Conservation (phyloP, 208 protist species). For the Angomonas ambiguus region DNA sequence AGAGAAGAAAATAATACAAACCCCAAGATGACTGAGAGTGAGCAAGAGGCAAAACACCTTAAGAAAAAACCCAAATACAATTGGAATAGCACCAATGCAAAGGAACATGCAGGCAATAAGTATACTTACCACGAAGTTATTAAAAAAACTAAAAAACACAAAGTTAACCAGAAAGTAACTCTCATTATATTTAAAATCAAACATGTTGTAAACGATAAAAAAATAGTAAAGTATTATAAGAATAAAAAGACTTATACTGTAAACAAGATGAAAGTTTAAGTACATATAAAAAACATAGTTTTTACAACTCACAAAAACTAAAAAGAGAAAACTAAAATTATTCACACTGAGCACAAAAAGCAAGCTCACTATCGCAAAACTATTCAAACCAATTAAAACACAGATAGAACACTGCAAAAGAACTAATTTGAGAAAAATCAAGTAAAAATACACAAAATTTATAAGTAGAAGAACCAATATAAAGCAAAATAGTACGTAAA, state of each 20-base stretch:
- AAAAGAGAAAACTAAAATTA: slow-evolving; percentile 88
- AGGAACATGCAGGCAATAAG: slow-evolving; percentile 73
- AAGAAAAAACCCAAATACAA: slow-evolving; percentile 86
- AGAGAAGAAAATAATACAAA: slow-evolving; percentile 80
- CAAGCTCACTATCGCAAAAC: slow-evolving; percentile 76
- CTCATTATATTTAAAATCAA: slow-evolving; percentile 89
- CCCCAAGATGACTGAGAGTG: slow-evolving; percentile 63
- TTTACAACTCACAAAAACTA: slow-evolving; percentile 82
- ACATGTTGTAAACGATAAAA: slow-evolving; percentile 87
- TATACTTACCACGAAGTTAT: slow-evolving; percentile 68
- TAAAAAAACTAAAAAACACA: slow-evolving; percentile 90
- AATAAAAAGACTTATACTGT: slow-evolving; percentile 71
- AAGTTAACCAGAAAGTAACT: slow-evolving; percentile 89
- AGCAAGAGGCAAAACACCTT: slow-evolving; percentile 82
- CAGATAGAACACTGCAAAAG: slow-evolving; percentile 70
- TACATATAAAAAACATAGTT: slow-evolving; percentile 89
- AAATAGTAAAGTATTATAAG: slow-evolving; percentile 80
- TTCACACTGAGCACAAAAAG: slow-evolving; percentile 84
- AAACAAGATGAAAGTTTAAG: slow-evolving; percentile 87
- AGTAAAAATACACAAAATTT: slow-evolving; percentile 84
- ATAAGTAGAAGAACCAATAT: slow-evolving; percentile 74
- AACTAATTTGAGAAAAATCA: slow-evolving; percentile 80
- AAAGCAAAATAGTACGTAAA: slow-evolving; percentile 88
- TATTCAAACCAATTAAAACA: slow-evolving; percentile 76
- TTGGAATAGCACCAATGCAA: slow-evolving; percentile 80